phyloP scores from a whole-genome alignment of 441 rosid species.

The Mallotus repandus region DNA sequence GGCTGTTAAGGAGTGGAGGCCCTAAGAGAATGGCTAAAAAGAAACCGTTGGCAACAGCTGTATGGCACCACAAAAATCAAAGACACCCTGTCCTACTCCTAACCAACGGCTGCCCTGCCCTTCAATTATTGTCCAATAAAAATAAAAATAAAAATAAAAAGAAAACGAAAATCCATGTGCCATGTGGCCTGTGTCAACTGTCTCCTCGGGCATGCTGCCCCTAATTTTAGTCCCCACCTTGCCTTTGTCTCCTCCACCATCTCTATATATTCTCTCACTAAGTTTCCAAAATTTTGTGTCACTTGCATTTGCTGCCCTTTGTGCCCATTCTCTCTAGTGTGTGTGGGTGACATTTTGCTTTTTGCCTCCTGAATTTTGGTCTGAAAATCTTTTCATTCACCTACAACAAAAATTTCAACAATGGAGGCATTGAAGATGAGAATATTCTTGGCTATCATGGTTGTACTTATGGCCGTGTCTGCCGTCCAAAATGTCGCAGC shows the following conservation, averaged over 20 bases:
- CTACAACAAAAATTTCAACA: not conserved
- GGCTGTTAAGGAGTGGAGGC: slow-evolving; percentile 6
- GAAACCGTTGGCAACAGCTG: slow-evolving; percentile 44
- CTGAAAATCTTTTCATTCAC: not conserved
- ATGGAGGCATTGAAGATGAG: slow-evolving; percentile 49
- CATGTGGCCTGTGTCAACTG: slow-evolving; percentile 11
- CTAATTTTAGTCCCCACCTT: too few relatives aligned
- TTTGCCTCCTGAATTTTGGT: not conserved
- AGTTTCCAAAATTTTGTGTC: not conserved
- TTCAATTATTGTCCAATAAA: not conserved
- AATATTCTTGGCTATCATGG: slow-evolving; percentile 32
- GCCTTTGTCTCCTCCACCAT: not conserved
- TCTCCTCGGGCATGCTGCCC: slow-evolving; percentile 18
- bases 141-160: too few relatives aligned
- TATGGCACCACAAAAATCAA: slow-evolving; percentile 13
- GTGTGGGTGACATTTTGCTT: not conserved
- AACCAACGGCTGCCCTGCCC: slow-evolving; percentile 5
- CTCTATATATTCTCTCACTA: not conserved
- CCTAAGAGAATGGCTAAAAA: slow-evolving; percentile 1
- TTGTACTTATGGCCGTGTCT: slow-evolving; percentile 30
- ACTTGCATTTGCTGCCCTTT: not conserved
- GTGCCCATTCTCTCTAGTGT: too few relatives aligned
- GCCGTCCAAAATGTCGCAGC: slow-evolving; percentile 34
- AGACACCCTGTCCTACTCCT: slow-evolving; percentile 30
- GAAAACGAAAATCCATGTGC: slow-evolving; percentile 19